Percentiles rank a stretch among this genome's conserved stretches.
Conservation (phyloP, 176 grass and related monocot species). For the Aegilops tauschii region DNA sequence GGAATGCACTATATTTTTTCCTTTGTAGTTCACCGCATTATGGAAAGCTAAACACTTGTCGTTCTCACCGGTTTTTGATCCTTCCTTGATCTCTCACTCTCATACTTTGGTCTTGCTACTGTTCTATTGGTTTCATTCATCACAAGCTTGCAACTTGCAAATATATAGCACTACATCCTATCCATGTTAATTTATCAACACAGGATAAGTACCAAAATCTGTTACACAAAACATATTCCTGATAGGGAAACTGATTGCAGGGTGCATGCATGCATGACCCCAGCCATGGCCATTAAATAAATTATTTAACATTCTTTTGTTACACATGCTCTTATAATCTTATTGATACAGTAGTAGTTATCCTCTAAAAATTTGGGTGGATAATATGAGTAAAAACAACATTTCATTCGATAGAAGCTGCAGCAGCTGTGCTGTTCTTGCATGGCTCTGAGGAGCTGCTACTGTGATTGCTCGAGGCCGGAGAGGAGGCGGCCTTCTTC, state of each 20-base stretch:
- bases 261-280: conserved; percentile 12
- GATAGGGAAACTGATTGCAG: not conserved
- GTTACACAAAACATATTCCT: not conserved
- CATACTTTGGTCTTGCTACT: conserved; percentile 14
- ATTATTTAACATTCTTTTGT: conserved; percentile 31
- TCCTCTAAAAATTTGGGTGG: conserved; percentile 36
- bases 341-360: conserved; percentile 34
- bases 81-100: not conserved
- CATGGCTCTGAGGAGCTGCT: conserved; percentile 32
- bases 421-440: not conserved
- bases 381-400: conserved; percentile 9
- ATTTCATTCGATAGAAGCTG: conserved; percentile 14
- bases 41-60: not conserved
- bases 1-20: not conserved
- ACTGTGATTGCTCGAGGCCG: not conserved
- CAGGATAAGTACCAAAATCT: not conserved
- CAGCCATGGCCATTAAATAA: conserved; percentile 9
- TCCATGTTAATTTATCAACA: conserved; percentile 27
- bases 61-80: not conserved
- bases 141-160: conserved; percentile 12
- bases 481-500: not conserved
- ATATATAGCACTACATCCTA: not conserved
- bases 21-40: not conserved
- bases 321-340: conserved; percentile 4
- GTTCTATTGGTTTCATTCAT: not conserved